Evolutionary conservation across 163 green algal species (phyloP), one percentile per base, ranked within the genome.

Genomic region (Chlorella variabilis): DNA sequence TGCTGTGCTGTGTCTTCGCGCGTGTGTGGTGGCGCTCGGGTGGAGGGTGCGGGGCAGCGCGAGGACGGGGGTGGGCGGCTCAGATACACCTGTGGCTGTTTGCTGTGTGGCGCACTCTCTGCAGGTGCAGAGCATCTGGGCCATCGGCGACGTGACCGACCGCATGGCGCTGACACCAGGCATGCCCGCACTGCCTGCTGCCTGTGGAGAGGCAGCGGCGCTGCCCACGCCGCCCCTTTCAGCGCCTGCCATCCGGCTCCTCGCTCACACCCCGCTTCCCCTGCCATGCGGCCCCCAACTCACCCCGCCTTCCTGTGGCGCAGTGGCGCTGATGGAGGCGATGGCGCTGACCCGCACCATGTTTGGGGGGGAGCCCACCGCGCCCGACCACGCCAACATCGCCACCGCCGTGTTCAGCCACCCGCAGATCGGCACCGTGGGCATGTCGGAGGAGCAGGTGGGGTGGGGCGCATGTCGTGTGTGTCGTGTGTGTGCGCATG

Each of bases 301-400:
- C 54, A 62, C 54, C 54, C 54, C 54, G 3, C 39, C 2, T 7
- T 13, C 7, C n/a, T n/a, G n/a, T n/a, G n/a, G n/a, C n/a, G 94
- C 95, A 36, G 95, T 98, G 25, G 95, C 96, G 18, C 91, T 98
- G 54, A 98, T 98, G 94, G 96, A 98, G 89, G 95, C 91, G 78
- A 98, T 98, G 95, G 94, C 94, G 0, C 85, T 98, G 59, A 90
- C 92, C 58, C 93, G 93, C 77, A 97, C 95, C 2, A 79, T 97
- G 18, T 97, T 95, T 80, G 89, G 78, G 18, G 86, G 90, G 2
- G 41, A 93, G 83, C 89, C 91, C 41, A 97, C 92, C 29, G 87
- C 90, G 84, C 94, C 95, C 48, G 92, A 97, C 87, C 93, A 98
- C 84, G 56, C 70, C 17, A 90, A 92, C 68, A 68, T 93, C 29